These are phyloP conservation scores for Mortierella sp. DNA, from an alignment of 371 early-diverging fungal species.

Conservation along the genomic window DNA sequence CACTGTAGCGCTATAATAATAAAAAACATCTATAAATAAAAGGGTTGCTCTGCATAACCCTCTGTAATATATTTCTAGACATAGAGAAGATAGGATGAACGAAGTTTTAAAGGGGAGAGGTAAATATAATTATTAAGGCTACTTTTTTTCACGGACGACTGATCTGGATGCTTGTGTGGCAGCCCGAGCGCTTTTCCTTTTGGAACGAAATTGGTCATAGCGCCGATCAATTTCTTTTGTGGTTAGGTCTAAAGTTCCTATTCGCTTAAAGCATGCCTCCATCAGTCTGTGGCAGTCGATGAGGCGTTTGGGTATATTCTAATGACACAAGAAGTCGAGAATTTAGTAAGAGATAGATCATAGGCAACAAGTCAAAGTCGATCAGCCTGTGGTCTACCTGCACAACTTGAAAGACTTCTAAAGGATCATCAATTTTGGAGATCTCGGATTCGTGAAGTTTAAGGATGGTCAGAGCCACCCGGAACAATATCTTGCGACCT, in stretches of 20 bases:
- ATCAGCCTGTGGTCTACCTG: slow-evolving; percentile 60
- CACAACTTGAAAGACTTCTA: slow-evolving; percentile 74
- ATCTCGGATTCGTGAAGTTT: slow-evolving; percentile 79
- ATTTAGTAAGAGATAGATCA: too few species aligned
- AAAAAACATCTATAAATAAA: too few species aligned
- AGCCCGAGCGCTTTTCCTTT: slow-evolving; percentile 41
- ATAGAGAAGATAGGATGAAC: too few species aligned
- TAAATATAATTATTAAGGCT: not conserved
- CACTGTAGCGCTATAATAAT: too few species aligned
- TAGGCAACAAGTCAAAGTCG: too few species aligned
- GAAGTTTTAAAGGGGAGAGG: too few species aligned
- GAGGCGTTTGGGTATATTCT: slow-evolving; percentile 75
- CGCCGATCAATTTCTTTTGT: slow-evolving; percentile 69
- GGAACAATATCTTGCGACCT: slow-evolving; percentile 83
- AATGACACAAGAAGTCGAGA: slow-evolving; percentile 4
- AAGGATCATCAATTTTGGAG: slow-evolving; percentile 68
- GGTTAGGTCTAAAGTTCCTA: slow-evolving; percentile 63
- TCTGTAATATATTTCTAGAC: too few species aligned
- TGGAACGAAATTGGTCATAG: slow-evolving; percentile 63
- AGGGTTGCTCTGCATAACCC: too few species aligned
- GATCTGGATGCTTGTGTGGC: slow-evolving; percentile 38
- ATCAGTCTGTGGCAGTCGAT: slow-evolving; percentile 80
- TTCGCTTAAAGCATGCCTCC: slow-evolving; percentile 70
- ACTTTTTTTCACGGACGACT: slow-evolving; percentile 28
- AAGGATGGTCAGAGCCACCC: slow-evolving; percentile 84